Base-by-base conservation (phyloP, 805 yeast genomes). In the Nakazawaea ernobii region DNA sequence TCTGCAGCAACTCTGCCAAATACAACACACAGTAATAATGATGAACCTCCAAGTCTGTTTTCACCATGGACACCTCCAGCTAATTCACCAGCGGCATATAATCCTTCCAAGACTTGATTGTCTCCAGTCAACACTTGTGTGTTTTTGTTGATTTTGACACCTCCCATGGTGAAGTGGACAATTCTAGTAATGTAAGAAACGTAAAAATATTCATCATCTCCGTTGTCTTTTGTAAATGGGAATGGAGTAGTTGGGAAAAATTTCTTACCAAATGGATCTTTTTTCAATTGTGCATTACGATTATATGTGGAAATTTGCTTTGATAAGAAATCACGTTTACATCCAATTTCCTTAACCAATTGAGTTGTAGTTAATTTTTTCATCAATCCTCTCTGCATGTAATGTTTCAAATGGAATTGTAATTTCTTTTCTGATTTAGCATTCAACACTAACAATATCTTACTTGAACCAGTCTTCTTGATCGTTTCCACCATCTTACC, bases 21-120 rank as follows among this genome's bases (percentile, higher is more conserved):
- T 0, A 80, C 84, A 7, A 77, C 84, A 66, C 84, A 79, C 53
- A 77, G 81, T 30, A 80, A 61, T 36, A 80, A 63, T 39, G 80
- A 71, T 10, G 80, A 73, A 1, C 85, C 86, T 29, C 80, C 81
- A 27, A 82, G 61, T 60, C 86, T 70, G 55, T 79, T 79, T 13
- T 68, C 72, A 9, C 88, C 88, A 57, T 82, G 87, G 5, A 82
- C 75, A 38, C 86, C 88, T 15, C 86, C 87, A 42, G 82, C 75
- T 17, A 79, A 75, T 58, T 82, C 88, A 11, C 88, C 89, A 17
- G 77, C 77, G 0, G 86, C 86, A 59, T 68, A 81, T 8, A 82
- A 56, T 13, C 82, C 80, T 1, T 62, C 55, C 2, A 75, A 62
- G 8, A 69, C 54, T 8, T 52, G 41, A 8, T 62, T 61, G 1